Conservation (phyloP, 2,329 filamentous ascomycete species). For the Venturia oleaginea region DNA sequence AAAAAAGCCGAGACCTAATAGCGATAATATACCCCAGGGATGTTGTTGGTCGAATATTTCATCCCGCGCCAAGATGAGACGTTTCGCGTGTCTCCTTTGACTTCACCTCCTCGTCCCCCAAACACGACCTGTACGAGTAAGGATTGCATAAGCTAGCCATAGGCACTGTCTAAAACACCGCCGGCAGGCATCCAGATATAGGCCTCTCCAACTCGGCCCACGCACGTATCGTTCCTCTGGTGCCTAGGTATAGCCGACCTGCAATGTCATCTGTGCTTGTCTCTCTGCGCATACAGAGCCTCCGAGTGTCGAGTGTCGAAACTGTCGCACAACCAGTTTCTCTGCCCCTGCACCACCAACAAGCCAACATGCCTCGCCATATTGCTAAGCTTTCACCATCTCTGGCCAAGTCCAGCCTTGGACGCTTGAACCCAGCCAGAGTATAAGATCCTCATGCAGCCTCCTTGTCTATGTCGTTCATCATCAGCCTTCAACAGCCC, state of each 20-base stretch:
- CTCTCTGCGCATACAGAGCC: not conserved
- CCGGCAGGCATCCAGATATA: not conserved
- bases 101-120: not conserved
- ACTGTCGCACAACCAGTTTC: not conserved
- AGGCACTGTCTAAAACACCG: not conserved
- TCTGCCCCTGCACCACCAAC: not conserved
- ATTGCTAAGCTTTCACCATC: slow-evolving; percentile 1
- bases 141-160: not conserved
- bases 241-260: not conserved
- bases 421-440: not conserved
- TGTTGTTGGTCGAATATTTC: not conserved
- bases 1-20: no score
- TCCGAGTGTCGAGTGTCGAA: not conserved
- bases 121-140: not conserved
- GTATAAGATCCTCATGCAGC: not conserved
- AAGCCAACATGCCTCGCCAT: not conserved
- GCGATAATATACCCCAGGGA: not conserved
- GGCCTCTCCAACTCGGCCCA: not conserved
- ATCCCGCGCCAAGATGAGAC: slow-evolving; percentile 2
- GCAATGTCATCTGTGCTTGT: not conserved
- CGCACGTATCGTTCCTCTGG: not conserved
- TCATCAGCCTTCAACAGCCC: not conserved
- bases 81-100: not conserved
- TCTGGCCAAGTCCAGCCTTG: not conserved
- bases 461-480: not conserved